Percentiles rank a stretch among this genome's conserved stretches.
phyloP scores from a whole-genome alignment of 805 yeast genomes.

The Saccharomycodes ludwigii region DNA sequence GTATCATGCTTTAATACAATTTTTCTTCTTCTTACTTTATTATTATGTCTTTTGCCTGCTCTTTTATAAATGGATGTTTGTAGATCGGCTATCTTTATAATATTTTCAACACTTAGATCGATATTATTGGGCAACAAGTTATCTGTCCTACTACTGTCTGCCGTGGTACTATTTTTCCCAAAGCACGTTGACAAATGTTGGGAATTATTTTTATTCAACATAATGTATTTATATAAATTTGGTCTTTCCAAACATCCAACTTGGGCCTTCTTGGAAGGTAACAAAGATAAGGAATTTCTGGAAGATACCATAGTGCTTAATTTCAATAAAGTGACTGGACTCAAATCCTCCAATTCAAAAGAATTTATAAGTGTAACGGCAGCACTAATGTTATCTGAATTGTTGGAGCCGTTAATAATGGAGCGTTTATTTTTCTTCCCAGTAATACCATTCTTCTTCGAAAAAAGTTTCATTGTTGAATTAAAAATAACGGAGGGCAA shows the following conservation, averaged over 20 bases:
- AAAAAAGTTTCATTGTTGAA: slow-evolving; percentile 9
- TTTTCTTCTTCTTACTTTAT: slow-evolving; percentile 20
- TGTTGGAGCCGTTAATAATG: neutral
- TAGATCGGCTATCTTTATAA: slow-evolving; percentile 19
- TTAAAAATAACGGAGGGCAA: slow-evolving; percentile 23
- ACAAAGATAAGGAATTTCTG: slow-evolving; percentile 69
- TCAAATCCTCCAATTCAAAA: slow-evolving; percentile 29
- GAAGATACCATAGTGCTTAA: slow-evolving; percentile 58
- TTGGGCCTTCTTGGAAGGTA: slow-evolving; percentile 45
- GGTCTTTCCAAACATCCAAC: slow-evolving; percentile 24
- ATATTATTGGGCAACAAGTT: slow-evolving; percentile 2
- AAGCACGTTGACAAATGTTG: no score
- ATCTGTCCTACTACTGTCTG: slow-evolving; percentile 3
- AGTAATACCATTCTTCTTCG: neutral
- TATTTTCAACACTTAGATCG: slow-evolving; percentile 13
- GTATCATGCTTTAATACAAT: slow-evolving; percentile 15
- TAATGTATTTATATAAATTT: slow-evolving; percentile 14
- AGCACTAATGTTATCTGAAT: neutral
- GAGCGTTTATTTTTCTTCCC: neutral
- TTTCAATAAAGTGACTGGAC: slow-evolving; percentile 55
- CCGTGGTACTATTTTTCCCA: no score
- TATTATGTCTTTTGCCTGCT: slow-evolving; percentile 15
- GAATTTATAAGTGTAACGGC: slow-evolving; percentile 17
- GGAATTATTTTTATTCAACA: no score
- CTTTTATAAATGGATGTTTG: slow-evolving; percentile 22